Evolutionary conservation across 2,329 filamentous ascomycete genomes (phyloP), one percentile per base, ranked within the genome.

Genomic region (Whalleya microplaca): DNA sequence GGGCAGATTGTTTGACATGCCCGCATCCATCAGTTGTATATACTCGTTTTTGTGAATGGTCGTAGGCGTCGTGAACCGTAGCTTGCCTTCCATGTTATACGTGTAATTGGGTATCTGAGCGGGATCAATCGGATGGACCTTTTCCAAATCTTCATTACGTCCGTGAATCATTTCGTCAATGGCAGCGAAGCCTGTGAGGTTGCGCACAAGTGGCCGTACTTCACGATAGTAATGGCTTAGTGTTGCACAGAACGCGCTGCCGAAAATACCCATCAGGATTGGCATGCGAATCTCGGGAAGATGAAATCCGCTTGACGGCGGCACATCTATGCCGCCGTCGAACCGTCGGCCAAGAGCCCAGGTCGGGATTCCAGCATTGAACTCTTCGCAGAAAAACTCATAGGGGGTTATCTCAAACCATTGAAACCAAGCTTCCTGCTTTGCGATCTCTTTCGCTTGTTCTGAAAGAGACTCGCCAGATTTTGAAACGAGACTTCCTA

Each of bases 331-430:
- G 18, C 95, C 95, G 41, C 84, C 80, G 32, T 90, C 78, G 72
- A 97, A 99, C 55, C 84, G 87, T 45, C 95, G 84, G 2, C 95
- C 95, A 56, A 98, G 78, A 6, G 92, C 91, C 92, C 94, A 99
- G 0, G 91, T 96, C 0, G 95, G 95, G 58, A 99, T 97, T 2
- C 95, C 94, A 2, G 94, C 92, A 21, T 84, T 83, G 48, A 96
- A 87, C 69, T 97, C 94, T 73, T 98, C 94, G 65, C 92, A 96
- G 73, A 95, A 97, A 71, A 97, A 89, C 71, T 98, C 94, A 69
- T 96, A 97, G 0, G 94, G 94, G 0, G 92, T 96, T 67, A 94
- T 89, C 69, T 99, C 95, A 65, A 95, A 97, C 94, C 95, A 98
- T 67, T 99, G 94, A 67, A 98, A 99, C 91, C 93, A 98, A 2